Percentiles rank a stretch among this genome's conserved stretches.
These are phyloP conservation scores for Diplosphaera chodatii DNA, from an alignment of 139 green algal genomes.

Conservation along the genomic window DNA sequence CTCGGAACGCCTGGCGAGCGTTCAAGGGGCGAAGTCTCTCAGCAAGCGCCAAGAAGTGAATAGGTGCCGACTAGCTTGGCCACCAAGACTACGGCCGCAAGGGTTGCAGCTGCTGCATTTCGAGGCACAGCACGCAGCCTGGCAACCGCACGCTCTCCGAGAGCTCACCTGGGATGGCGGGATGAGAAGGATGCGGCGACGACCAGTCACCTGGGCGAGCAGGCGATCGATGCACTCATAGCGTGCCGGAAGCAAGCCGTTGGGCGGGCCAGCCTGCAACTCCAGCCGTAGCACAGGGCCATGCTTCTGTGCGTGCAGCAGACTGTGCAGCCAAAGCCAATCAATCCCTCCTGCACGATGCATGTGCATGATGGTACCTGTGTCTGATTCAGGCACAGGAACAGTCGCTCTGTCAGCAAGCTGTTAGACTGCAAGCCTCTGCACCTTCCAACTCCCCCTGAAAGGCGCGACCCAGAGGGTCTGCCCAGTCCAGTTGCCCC, in stretches of 20 bases:
- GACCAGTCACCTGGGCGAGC: constrained; percentile 48
- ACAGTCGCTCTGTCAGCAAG: too few species aligned
- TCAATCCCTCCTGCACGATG: not conserved
- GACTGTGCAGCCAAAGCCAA: constrained; percentile 36
- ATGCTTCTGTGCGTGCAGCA: constrained; percentile 20
- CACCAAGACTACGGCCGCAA: too few species aligned
- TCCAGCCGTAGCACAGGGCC: constrained; percentile 20
- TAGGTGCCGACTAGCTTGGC: too few species aligned
- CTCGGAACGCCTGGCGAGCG: constrained; percentile 35
- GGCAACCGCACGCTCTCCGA: too few species aligned
- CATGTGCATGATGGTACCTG: too few species aligned
- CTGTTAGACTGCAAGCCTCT: too few species aligned
- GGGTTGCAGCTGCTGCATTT: too few species aligned
- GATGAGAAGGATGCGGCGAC: constrained; percentile 57
- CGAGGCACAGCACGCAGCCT: too few species aligned
- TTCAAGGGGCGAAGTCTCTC: too few species aligned
- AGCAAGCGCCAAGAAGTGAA: too few species aligned
- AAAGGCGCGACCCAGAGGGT: not conserved
- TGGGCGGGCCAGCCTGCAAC: constrained; percentile 29
- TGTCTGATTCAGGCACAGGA: too few species aligned
- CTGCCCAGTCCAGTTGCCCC: not conserved
- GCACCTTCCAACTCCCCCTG: not conserved
- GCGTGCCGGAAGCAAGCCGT: constrained; percentile 39
- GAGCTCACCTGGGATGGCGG: constrained; percentile 14
- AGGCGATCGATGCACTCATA: constrained; percentile 46